These are phyloP conservation scores for Saccharomycopsis crataegensis DNA, from an alignment of 1,139 yeast genomes.

Conservation along the genomic window DNA sequence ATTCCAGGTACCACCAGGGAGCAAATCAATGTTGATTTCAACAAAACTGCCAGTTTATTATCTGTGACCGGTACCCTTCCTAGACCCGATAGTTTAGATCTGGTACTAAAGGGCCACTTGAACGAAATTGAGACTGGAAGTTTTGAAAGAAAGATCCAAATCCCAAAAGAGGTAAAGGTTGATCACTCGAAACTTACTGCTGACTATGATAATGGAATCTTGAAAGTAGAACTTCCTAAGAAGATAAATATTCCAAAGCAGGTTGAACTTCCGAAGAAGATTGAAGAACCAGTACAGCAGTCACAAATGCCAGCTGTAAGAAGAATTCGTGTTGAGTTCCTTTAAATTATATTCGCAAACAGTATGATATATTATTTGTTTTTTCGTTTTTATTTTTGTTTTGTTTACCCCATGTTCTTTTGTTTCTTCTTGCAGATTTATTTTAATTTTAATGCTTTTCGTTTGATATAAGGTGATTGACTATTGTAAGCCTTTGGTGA, in stretches of 20 bases:
- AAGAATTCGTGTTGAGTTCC: constrained; percentile 5
- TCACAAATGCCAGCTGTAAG: not conserved
- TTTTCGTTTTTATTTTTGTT: not conserved
- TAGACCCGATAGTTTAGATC: constrained; percentile 20
- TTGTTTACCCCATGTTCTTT: not conserved
- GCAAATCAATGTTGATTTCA: constrained; percentile 32
- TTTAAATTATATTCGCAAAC: not conserved
- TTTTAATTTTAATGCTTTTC: no score
- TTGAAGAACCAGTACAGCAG: not conserved
- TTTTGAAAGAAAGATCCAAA: constrained; percentile 32
- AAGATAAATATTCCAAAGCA: not conserved
- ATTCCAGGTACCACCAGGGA: constrained; percentile 37
- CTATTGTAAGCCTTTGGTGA: no score
- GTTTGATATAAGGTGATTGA: no score
- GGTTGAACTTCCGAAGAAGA: not conserved
- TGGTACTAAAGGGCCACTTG: constrained; percentile 21
- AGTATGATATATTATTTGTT: not conserved
- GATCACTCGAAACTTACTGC: constrained; percentile 29
- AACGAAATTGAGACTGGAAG: constrained; percentile 33
- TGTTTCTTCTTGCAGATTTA: not conserved
- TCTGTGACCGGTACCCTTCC: constrained; percentile 32
- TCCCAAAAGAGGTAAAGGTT: constrained; percentile 22
- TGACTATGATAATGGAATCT: constrained; percentile 33
- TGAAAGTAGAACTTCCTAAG: constrained; percentile 19
- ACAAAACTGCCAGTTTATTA: constrained; percentile 33